Percentiles rank a stretch among this genome's conserved stretches.
phyloP scores from a whole-genome alignment of 257 asterid species.

The Salvia hispanica region DNA sequence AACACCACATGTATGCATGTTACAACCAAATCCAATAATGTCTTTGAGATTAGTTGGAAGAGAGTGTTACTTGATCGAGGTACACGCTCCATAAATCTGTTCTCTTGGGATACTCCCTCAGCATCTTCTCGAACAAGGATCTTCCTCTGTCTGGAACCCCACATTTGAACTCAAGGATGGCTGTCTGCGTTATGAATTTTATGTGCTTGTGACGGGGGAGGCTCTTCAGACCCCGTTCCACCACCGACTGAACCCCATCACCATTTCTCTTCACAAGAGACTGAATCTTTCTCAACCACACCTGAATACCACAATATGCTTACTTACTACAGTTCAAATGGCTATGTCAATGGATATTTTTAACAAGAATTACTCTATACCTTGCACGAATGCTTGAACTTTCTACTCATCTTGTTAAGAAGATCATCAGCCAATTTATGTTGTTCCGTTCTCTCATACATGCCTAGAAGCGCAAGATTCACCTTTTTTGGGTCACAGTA shows the following conservation, averaged over 20 bases:
- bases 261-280: conserved; percentile 51
- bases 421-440: conserved; percentile 65
- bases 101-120: conserved; percentile 86
- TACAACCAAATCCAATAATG: too few species aligned
- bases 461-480: conserved; percentile 75
- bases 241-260: conserved; percentile 65
- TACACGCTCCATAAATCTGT: conserved; percentile 94
- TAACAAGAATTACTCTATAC: conserved; percentile 34
- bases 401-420: conserved; percentile 77
- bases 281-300: conserved; percentile 76
- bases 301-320: conserved; percentile 43
- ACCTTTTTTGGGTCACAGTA: conserved; percentile 84
- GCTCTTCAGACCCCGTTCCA: conserved; percentile 70
- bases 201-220: conserved; percentile 81
- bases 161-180: conserved; percentile 80
- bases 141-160: conserved; percentile 95
- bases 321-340: not conserved
- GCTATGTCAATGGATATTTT: not conserved
- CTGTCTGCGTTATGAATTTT: conserved; percentile 75
- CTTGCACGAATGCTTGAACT: conserved; percentile 87
- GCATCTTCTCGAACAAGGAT: conserved; percentile 80
- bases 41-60: too few species aligned
- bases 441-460: conserved; percentile 83
- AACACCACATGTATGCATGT: not conserved
- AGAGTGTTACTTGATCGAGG: conserved; percentile 69